Conservation (phyloP, 495 filamentous ascomycete genomes). For the Tricharina praecox region DNA sequence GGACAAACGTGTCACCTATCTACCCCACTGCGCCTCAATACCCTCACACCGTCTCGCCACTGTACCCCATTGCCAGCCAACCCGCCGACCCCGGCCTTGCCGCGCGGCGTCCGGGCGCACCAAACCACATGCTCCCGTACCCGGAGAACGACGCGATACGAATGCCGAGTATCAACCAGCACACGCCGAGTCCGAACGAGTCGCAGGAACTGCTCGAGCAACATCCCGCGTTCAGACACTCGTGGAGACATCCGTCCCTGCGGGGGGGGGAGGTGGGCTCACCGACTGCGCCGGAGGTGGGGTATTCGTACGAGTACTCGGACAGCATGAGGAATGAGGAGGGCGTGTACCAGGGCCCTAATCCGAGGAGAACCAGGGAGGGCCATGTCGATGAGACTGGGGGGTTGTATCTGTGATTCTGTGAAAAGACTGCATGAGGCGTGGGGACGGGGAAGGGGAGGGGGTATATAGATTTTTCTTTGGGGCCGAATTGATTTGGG, state of each 20-base stretch:
- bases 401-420: too few relatives aligned
- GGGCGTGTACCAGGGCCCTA: constrained; percentile 4
- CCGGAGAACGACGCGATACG: constrained; percentile 4
- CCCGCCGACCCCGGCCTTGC: background rate
- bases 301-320: background rate
- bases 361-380: background rate
- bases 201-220: background rate
- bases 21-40: too few relatives aligned
- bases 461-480: too few relatives aligned
- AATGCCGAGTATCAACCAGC: constrained; percentile 10
- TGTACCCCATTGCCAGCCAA: too few relatives aligned
- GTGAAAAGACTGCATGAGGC: too few relatives aligned
- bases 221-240: background rate
- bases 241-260: background rate
- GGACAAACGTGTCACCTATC: too few relatives aligned
- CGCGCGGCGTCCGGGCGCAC: background rate
- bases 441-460: too few relatives aligned
- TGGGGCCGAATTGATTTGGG: too few relatives aligned
- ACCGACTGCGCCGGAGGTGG: background rate
- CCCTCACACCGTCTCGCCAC: too few relatives aligned
- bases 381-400: too few relatives aligned
- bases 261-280: too few relatives aligned
- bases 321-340: constrained; percentile 1
- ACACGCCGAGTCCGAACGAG: background rate
- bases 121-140: constrained; percentile 8